Percentiles rank a stretch among this genome's conserved stretches.
These are phyloP conservation scores for Puccinia novopanici DNA, from an alignment of 1,284 basidiomycete species.

Conservation along the genomic window DNA sequence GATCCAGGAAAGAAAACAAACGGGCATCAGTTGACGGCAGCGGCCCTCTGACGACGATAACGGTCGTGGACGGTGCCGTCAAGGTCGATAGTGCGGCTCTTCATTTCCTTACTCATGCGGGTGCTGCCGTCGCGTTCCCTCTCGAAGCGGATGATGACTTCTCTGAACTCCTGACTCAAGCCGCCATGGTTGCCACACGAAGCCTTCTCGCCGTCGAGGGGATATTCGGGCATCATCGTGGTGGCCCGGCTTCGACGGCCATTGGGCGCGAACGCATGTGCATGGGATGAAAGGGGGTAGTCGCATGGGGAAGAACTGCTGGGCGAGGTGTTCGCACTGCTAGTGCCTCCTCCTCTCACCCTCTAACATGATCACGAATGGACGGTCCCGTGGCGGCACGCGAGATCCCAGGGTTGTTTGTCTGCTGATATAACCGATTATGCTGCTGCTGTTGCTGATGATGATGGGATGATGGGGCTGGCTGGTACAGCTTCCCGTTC, in stretches of 20 bases:
- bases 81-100: constrained; percentile 23
- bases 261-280: background rate
- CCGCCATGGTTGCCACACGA: background rate
- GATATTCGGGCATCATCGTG: constrained; percentile 8
- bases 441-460: background rate
- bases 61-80: constrained; percentile 41
- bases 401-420: too few species aligned
- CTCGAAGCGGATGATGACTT: constrained; percentile 38
- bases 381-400: too few species aligned
- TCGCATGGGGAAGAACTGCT: background rate
- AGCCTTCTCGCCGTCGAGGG: background rate
- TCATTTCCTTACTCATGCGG: background rate
- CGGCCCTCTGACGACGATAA: constrained; percentile 28
- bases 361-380: background rate
- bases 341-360: background rate
- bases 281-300: background rate
- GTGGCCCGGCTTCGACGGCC: background rate
- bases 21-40: constrained; percentile 10
- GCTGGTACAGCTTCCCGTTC: background rate
- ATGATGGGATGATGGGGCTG: background rate
- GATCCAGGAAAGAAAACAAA: too few species aligned
- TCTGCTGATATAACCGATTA: too few species aligned
- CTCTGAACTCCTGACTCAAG: constrained; percentile 2
- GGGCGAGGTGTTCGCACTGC: background rate
- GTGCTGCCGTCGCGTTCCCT: constrained; percentile 3